Conservation (phyloP, 1,139 yeast genomes). For the Wickerhamomyces sp. region DNA sequence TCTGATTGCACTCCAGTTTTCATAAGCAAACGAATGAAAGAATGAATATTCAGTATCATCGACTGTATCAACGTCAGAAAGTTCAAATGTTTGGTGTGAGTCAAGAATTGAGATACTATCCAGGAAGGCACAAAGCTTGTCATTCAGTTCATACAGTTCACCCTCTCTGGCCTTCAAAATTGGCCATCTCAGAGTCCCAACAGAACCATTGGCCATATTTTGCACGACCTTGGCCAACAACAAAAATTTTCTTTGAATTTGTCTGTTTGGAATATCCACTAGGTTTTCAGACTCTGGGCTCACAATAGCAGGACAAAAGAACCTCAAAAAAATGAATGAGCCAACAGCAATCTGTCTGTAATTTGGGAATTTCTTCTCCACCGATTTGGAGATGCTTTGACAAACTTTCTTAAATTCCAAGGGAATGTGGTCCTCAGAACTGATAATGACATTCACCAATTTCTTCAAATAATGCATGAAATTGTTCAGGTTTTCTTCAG, state of each 20-base stretch:
- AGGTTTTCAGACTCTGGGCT: slow-evolving; percentile 74
- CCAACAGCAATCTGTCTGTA: slow-evolving; percentile 70
- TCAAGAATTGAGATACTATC: slow-evolving; percentile 27
- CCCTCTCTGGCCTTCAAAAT: slow-evolving; percentile 38
- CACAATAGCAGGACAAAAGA: slow-evolving; percentile 87
- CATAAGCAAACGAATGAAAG: slow-evolving; percentile 62
- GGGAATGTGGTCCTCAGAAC: slow-evolving; percentile 59
- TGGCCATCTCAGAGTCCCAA: slow-evolving; percentile 56
- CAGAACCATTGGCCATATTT: slow-evolving; percentile 78
- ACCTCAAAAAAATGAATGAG: slow-evolving; percentile 78
- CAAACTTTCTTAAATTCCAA: slow-evolving; percentile 71
- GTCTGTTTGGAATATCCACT: slow-evolving; percentile 32
- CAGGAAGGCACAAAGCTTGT: slow-evolving; percentile 46
- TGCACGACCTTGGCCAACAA: slow-evolving; percentile 84
- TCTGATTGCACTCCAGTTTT: slow-evolving; percentile 54
- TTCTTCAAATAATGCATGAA: slow-evolving; percentile 55
- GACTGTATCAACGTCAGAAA: slow-evolving; percentile 4
- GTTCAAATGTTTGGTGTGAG: slow-evolving; percentile 14
- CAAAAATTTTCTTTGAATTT: slow-evolving; percentile 68
- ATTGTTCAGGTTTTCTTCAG: slow-evolving; percentile 39
- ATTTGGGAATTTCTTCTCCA: slow-evolving; percentile 62
- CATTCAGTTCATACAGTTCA: slow-evolving; percentile 41
- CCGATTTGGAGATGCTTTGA: slow-evolving; percentile 61
- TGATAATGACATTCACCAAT: slow-evolving; percentile 57
- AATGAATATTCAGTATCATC: slow-evolving; percentile 43